Evolutionary conservation across 768 basidiomycete genomes (phyloP), one percentile per base, ranked within the genome.

Genomic region (Lentinula boryana): DNA sequence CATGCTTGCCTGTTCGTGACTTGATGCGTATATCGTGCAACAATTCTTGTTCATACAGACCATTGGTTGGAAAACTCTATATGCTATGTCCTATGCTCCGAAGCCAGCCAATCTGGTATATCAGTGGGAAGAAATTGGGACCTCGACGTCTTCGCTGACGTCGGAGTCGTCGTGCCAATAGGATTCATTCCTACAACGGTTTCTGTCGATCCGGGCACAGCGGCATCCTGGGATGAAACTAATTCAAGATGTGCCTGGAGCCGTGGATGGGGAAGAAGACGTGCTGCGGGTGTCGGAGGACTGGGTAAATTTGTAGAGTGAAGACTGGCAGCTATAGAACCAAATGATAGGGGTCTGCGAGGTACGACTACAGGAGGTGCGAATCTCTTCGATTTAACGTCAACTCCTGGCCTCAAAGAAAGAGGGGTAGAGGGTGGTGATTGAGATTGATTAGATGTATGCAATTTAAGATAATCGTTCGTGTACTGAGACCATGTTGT

Each of bases 361-460:
- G 36, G 36, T 40, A 27, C 40, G 12, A 56, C 55, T 1, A 56
- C 36, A 31, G 40, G 18, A 27, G 40, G 41, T 36, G 40, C 31
- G 10, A 18, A 43, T 16, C 36, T 16, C 23, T 56, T 56, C 40
- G 21, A 9, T 23, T 33, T 1, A 1, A 27, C 40, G 23, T 13
- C 40, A 27, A 56, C 23, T n/a, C 55, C 38, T 16, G 55, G 55
- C 13, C 16, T 44, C 31, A 56, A 43, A 23, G 55, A 56, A n/a
- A 6, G 55, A 56, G 55, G 55, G 3, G 55, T 56, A n/a, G 55
- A 56, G 43, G 55, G 55, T 56, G 55, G 38, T 36, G 55, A 18
- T 54, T 54, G 35, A 38, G 18, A 9, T 18, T n/a, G 53, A 54
- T 54, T 54, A 54, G 35, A 32, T 40, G 55, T 35, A 21, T 40